These are phyloP conservation scores for Testicularia cyperi DNA, from an alignment of 1,284 basidiomycete genomes.

Conservation along the genomic window DNA sequence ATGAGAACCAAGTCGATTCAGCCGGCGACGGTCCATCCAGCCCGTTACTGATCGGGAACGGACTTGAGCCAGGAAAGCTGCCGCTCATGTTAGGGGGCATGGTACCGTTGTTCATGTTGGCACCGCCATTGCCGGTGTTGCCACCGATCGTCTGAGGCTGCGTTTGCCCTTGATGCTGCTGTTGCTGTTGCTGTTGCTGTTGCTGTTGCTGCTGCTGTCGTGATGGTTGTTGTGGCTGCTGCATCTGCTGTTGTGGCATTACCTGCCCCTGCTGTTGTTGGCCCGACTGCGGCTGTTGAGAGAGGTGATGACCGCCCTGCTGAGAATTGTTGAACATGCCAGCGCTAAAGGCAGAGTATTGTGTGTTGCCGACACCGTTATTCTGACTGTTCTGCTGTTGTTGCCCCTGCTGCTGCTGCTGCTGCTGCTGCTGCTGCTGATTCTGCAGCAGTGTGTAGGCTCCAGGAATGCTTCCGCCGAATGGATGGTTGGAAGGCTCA, in stretches of 20 bases:
- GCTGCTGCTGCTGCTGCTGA: constrained; percentile 14
- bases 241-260: constrained; percentile 3
- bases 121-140: constrained; percentile 1
- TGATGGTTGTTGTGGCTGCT: constrained; percentile 1
- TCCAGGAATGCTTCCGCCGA: constrained; percentile 44
- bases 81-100: constrained; percentile 3
- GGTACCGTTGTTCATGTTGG: constrained; percentile 2
- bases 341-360: constrained; percentile 7
- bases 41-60: constrained; percentile 20
- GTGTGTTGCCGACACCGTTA: constrained; percentile 8
- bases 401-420: constrained; percentile 5
- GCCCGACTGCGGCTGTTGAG: constrained; percentile 9
- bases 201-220: constrained; percentile 12
- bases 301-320: no score
- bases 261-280: not conserved
- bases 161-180: not conserved
- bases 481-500: constrained; percentile 38
- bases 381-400: constrained; percentile 4
- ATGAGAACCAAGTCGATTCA: constrained; percentile 46
- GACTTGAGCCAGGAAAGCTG: constrained; percentile 13
- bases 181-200: constrained; percentile 5
- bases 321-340: constrained; percentile 11
- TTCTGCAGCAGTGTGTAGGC: constrained; percentile 44
- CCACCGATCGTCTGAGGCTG: constrained; percentile 4
- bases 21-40: constrained; percentile 36